Evolutionary conservation across 1,284 basidiomycete genomes (phyloP), one percentile per base, ranked within the genome.

Genomic region (Microbotryomycetes sp.): DNA sequence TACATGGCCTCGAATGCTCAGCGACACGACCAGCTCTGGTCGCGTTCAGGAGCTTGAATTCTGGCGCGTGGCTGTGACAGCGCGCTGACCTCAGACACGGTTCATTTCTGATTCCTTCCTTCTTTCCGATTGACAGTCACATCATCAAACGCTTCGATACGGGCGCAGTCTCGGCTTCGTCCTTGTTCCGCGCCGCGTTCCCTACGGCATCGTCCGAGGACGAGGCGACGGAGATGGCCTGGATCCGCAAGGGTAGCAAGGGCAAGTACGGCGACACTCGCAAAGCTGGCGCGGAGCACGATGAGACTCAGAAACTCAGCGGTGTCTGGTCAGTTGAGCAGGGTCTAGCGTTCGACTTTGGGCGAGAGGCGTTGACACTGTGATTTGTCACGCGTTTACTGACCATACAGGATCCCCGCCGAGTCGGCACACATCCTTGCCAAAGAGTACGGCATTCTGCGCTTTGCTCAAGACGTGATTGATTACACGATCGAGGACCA

Each of bases 141-240:
- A 88, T 97, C 73, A 86, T 97, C 59, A 85, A 91, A 66, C 86
- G 94, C 62, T 96, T 91, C 73, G 94, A 99, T 78, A 97, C 94
- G 5, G 85, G 91, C 67, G 93, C 93, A 26, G 83, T 99, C 76
- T 91, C 89, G 62, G 85, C 94, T 21, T 96, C 92, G 5, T 96
- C 94, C 64, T 96, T 99, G 90, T 97, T 91, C 80, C 89, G 91
- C 69, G 91, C 93, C 27, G 91, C 93, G 0, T 98, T 93, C 78
- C 94, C 96, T 9, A 83, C 80, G 57, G 88, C 92, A 0, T 78
- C 81, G 30, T 89, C 91, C 3, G 81, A 82, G 50, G 85, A 87
- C 23, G 94, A 97, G 77, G 85, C 84, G 73, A 78, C 78, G 30
- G 94, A 98, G 77, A 83, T 89, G 69, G 81, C 83, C 54, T 97